Base-by-base conservation (phyloP, 345 rosid species). In the Gossypium herbaceum region DNA sequence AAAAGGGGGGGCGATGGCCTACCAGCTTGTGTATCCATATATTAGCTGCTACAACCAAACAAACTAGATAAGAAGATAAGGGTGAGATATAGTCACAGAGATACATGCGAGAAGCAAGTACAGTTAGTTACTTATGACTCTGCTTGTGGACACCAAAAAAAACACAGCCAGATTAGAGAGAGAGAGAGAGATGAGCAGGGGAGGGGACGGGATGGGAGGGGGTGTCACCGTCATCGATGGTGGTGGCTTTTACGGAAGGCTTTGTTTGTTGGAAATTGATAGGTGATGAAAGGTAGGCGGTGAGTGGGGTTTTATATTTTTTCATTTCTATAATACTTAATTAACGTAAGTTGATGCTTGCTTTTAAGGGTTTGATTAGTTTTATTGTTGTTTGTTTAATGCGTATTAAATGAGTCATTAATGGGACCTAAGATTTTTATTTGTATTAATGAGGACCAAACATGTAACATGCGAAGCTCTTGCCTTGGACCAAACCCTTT, bases 231-330 rank as follows among this genome's bases (percentile, higher is more conserved):
- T 82, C 86, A 74, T 64, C 60, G 75, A 61, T 63, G 81, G 78
- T 68, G 85, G 74, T 76, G 76, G 81, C 81, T 81, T 57, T 57
- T 76, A 78, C 79, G 86, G 62, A 70, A 76, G 76, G 54, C 57
- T 41, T 72, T 61, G 81, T 80, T 75, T 29, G 76, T 75, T 73
- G 63, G 82, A 60, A 48, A 80, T n/a, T 79, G 81, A 82, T 67
- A 73, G 79, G 52, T 65, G 83, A 75, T 60, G 76, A 20, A 65
- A 77, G 75, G 77, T 75, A 84, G 83, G 87, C 87, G 84, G 83
- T 79, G 80, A 62, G 68, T 71, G 69, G 58, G 19, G 58, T 73
- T 9, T 7, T 27, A 44, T 55, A 39, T 16, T 24, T 27, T 29
- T 43, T 25, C 3, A 19, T 17, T 34, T 54, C 24, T 12, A 22